Evolutionary conservation across 805 yeast genomes (phyloP), one percentile per base, ranked within the genome.

Genomic region (Jamesozyma piceae): DNA sequence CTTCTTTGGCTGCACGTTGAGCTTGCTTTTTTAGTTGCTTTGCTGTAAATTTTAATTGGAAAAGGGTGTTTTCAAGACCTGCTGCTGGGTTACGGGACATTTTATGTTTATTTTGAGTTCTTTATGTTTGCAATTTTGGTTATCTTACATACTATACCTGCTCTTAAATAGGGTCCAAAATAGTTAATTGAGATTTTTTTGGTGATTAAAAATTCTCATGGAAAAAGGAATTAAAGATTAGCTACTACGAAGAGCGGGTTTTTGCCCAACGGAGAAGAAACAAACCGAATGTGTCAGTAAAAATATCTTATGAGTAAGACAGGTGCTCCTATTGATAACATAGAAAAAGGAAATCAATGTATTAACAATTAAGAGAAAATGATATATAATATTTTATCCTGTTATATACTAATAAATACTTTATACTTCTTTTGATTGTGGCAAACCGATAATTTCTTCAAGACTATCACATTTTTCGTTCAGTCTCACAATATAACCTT

Each of bases 21-120:
- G 97, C 90, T 64, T 92, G 98, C 60, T 89, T 75, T 52, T 79
- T 82, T 44, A 92, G 72, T 68, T 85, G 95, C 63, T 92, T 92
- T 1, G 97, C 90, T 3, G 99, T 92, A 64, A 92, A 92, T 70
- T 78, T 62, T 20, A 63, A 47, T 38, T 62, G 65, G 38, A 63
- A 63, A 15, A 63, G 47, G 5, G 67, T 63, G 35, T 62, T 63
- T 32, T 62, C 63, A 37, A 63, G 45, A 28, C 60, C 62, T 18
- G 56, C 60, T 10, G 57, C 45, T 20, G 37, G 38, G 39, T 55
- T 59, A 42, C 63, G 59, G 14, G 61, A 58, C 63, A 60, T 60
- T 8, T 2, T 24, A 24, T 24, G 10, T 6, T 24, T 24, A 11
- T 6, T 38, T 13, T 37, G 28, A 24, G 10, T 11, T 24, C 6